phyloP scores from a whole-genome alignment of 805 yeast genomes.

The Maudiozyma saulgeensis region DNA sequence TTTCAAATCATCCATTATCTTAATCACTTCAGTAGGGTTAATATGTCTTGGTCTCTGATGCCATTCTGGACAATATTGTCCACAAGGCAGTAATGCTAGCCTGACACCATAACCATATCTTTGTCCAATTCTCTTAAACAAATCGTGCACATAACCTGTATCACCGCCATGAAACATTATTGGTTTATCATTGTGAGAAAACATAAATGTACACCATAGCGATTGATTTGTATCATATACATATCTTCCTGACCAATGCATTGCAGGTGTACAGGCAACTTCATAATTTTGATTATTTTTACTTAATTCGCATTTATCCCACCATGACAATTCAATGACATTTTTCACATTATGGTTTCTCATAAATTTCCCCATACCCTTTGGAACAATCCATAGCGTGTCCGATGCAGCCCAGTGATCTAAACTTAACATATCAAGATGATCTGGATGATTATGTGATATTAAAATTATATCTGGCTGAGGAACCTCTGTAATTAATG shows the following conservation, averaged over 20 bases:
- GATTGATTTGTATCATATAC: conserved; percentile 72
- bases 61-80: conserved; percentile 93
- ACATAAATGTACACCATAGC: conserved; percentile 81
- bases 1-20: conserved; percentile 53
- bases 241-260: conserved; percentile 93
- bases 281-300: conserved; percentile 48
- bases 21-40: conserved; percentile 66
- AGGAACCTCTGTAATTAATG: conserved; percentile 53
- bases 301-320: conserved; percentile 54
- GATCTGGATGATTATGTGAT: conserved; percentile 94
- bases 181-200: conserved; percentile 58
- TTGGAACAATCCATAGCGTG: conserved; percentile 78
- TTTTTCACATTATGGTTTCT: conserved; percentile 49
- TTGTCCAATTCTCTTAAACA: conserved; percentile 57
- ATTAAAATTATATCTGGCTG: conserved; percentile 66
- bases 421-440: conserved; percentile 60
- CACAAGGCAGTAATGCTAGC: conserved; percentile 79
- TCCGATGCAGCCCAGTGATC: conserved; percentile 23
- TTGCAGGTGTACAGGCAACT: conserved; percentile 82
- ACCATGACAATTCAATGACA: conserved; percentile 81
- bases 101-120: conserved; percentile 50
- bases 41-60: conserved; percentile 86
- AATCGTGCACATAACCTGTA: conserved; percentile 74
- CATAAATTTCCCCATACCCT: conserved; percentile 58
- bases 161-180: conserved; percentile 89